Conservation (phyloP, 192 early-diverging fungal genomes). For the Lobosporangium transversale region DNA sequence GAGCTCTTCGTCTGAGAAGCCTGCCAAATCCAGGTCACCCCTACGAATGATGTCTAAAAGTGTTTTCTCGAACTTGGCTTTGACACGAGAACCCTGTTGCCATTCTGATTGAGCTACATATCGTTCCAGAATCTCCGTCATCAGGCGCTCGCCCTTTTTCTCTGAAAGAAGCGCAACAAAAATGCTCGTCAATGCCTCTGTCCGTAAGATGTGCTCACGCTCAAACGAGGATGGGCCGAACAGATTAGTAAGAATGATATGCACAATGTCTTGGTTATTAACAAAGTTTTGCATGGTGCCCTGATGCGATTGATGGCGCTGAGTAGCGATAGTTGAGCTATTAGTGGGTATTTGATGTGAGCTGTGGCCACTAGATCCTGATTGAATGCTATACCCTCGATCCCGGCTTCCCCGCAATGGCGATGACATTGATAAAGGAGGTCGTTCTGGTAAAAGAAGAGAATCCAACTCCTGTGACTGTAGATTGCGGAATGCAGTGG, state of each 20-base stretch:
- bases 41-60: slow-evolving; percentile 37
- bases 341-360: slow-evolving; percentile 16
- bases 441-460: slow-evolving; percentile 26
- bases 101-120: slow-evolving; percentile 48
- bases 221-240: slow-evolving; percentile 46
- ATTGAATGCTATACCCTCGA: slow-evolving; percentile 21
- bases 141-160: slow-evolving; percentile 51
- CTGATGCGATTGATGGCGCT: slow-evolving; percentile 7
- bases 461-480: slow-evolving; percentile 47
- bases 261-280: slow-evolving; percentile 45
- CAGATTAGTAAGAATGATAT: slow-evolving; percentile 41
- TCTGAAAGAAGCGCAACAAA: slow-evolving; percentile 38
- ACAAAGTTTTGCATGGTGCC: slow-evolving; percentile 32
- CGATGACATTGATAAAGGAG: not conserved
- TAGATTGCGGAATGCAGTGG: slow-evolving; percentile 46
- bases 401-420: slow-evolving; percentile 22
- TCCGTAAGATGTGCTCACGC: slow-evolving; percentile 30
- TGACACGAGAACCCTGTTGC: slow-evolving; percentile 35
- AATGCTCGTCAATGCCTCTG: slow-evolving; percentile 17
- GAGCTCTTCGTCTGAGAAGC: slow-evolving; percentile 45
- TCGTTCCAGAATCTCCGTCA: slow-evolving; percentile 52
- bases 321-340: not conserved
- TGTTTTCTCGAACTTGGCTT: slow-evolving; percentile 30
- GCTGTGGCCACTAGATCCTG: slow-evolving; percentile 1
- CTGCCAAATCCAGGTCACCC: slow-evolving; percentile 31